Evolutionary conservation across 768 basidiomycete species (phyloP), one percentile per base, ranked within the genome.

Genomic region (Paxillus ammoniavirescens): DNA sequence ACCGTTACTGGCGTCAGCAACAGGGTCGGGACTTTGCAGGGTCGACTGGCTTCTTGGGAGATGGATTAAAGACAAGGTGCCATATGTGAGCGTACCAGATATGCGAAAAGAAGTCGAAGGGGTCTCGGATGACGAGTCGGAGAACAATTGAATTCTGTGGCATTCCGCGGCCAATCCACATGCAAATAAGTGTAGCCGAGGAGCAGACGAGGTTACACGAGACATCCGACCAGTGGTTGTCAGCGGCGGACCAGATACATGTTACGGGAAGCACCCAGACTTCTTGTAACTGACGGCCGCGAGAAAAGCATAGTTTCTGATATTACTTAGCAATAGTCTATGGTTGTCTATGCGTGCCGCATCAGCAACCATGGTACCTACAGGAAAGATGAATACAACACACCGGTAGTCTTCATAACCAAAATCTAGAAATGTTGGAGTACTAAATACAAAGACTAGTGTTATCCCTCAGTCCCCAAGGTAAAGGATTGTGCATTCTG

Each of bases 1-100:
- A 47, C 78, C 72, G 17, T 61, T 93, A 58, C 70, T 95, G 17
- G 93, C 89, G 2, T 88, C 87, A 15, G 89, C 84, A 0, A 91
- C 89, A 12, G 92, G 84, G 5, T 86, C 87, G 8, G 97, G 95
- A 1, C 71, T 98, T 17, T 93, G 89, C 61, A 75, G 96, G 46
- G 78, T 98, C 9, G 95, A 99, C 61, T 82, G 84, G 63, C 64
- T 95, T 14, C 71, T 78, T 61, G 93, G 93, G n/a, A 73, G 84
- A 54, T 95, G 86, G 84, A 72, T 82, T 40, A 81, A 76, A 47
- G 83, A 82, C 43, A 81, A 75, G 61, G 68, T 84, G 6, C 89
- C 90, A 2, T 92, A 90, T 71, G 76, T 75, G 26, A 76, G 81
- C 43, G 73, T 92, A 21, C 76, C 78, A 56, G 76, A 75, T 8